A percentile compares a stretch with the other conserved stretches of the same genome.
phyloP scores from a whole-genome alignment of 345 rosid genomes.

The Eucalyptus pauciflora region DNA sequence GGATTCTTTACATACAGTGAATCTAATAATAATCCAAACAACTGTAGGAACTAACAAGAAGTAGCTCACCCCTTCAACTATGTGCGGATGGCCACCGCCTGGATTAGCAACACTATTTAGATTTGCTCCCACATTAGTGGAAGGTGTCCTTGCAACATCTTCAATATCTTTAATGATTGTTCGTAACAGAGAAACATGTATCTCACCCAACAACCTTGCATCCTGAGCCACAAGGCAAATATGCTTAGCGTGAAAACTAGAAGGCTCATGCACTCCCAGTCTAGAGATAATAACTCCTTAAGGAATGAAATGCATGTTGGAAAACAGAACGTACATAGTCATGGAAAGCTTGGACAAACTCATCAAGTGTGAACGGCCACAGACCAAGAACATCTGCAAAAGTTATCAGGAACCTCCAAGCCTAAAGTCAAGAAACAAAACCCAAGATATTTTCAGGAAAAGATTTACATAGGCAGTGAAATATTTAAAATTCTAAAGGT shows the following conservation, averaged over 20 bases:
- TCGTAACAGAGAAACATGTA: slow-evolving; percentile 63
- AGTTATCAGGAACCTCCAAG: slow-evolving; percentile 80
- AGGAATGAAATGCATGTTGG: neutral
- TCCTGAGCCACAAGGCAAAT: slow-evolving; percentile 33
- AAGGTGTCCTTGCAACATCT: slow-evolving; percentile 56
- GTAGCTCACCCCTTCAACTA: slow-evolving; percentile 76
- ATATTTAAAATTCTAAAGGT: neutral
- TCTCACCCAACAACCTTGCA: slow-evolving; percentile 70
- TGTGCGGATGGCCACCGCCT: slow-evolving; percentile 81
- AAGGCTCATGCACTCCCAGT: neutral
- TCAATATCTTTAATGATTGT: slow-evolving; percentile 78
- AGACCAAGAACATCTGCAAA: slow-evolving; percentile 75
- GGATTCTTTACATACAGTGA: neutral
- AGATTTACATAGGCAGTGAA: neutral
- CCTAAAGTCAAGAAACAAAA: slow-evolving; percentile 24
- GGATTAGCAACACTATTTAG: slow-evolving; percentile 57
- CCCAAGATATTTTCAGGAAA: neutral
- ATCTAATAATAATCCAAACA: neutral
- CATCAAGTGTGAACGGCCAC: slow-evolving; percentile 94
- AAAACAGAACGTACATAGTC: slow-evolving; percentile 47
- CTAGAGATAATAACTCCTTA: neutral
- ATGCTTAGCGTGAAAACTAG: neutral
- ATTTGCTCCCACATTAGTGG: slow-evolving; percentile 47
- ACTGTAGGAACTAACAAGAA: neutral
- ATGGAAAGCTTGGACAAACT: slow-evolving; percentile 85